These are phyloP conservation scores for Aphelidium insulamus DNA, from an alignment of 371 early-diverging fungal genomes.

Conservation along the genomic window DNA sequence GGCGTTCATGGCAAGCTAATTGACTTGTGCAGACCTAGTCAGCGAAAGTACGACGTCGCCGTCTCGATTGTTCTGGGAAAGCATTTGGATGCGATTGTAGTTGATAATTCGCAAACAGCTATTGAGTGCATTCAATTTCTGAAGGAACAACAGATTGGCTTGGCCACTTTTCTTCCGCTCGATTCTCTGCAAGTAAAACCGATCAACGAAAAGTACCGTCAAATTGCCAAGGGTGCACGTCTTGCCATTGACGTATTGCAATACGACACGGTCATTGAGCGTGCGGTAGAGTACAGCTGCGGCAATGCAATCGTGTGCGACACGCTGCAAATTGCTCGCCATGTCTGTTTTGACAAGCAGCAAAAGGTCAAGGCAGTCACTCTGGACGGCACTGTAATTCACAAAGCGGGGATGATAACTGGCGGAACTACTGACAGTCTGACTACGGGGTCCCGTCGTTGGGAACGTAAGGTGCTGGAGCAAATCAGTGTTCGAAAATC, in stretches of 20 bases:
- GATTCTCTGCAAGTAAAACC: constrained; percentile 46
- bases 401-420: constrained; percentile 86
- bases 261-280: constrained; percentile 50
- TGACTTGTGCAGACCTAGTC: constrained; percentile 79
- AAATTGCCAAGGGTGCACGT: constrained; percentile 44
- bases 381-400: constrained; percentile 81
- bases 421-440: constrained; percentile 29
- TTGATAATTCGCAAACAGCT: constrained; percentile 25
- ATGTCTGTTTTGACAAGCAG: constrained; percentile 53
- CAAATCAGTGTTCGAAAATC: neutral
- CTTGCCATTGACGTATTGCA: constrained; percentile 71
- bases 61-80: constrained; percentile 33
- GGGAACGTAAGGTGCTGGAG: neutral
- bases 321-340: constrained; percentile 51
- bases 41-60: constrained; percentile 75
- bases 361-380: constrained; percentile 77
- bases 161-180: constrained; percentile 85
- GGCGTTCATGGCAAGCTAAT: constrained; percentile 79
- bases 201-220: constrained; percentile 58
- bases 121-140: constrained; percentile 39
- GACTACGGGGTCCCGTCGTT: neutral
- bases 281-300: constrained; percentile 68
- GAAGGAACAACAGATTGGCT: constrained; percentile 76
- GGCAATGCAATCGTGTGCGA: constrained; percentile 78
- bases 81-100: constrained; percentile 30